These are phyloP conservation scores for Skeletonema menzelii DNA, from an alignment of 108 stramenopile species.

Conservation along the genomic window DNA sequence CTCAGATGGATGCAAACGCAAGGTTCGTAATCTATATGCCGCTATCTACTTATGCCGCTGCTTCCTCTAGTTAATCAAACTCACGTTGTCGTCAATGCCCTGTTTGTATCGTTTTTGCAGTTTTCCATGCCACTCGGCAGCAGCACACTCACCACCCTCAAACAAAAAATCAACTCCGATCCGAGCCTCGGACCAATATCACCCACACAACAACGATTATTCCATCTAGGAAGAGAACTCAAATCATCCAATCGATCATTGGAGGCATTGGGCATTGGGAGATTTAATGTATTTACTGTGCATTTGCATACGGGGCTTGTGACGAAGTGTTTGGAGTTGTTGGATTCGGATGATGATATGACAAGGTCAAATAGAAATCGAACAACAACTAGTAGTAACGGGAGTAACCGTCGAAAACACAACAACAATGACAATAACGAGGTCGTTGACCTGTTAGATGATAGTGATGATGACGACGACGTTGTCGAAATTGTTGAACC, in stretches of 20 bases:
- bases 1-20: slow-evolving; percentile 21
- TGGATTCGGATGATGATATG: slow-evolving; percentile 7
- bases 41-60: too few relatives aligned
- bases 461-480: slow-evolving; percentile 29
- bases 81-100: too few relatives aligned
- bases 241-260: slow-evolving; percentile 66
- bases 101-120: too few relatives aligned
- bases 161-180: slow-evolving; percentile 28
- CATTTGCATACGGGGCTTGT: slow-evolving; percentile 34
- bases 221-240: slow-evolving; percentile 75
- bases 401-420: slow-evolving; percentile 1
- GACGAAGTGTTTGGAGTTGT: not conserved
- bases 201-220: slow-evolving; percentile 63
- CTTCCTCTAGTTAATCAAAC: too few relatives aligned
- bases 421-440: slow-evolving; percentile 6
- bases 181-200: slow-evolving; percentile 28
- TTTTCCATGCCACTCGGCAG: slow-evolving; percentile 13
- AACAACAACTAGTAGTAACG: not conserved
- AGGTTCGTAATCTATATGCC: slow-evolving; percentile 6
- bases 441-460: slow-evolving; percentile 45
- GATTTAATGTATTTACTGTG: slow-evolving; percentile 27
- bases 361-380: not conserved
- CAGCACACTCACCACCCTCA: slow-evolving; percentile 34
- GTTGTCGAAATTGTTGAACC: slow-evolving; percentile 24
- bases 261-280: slow-evolving; percentile 57